phyloP scores from a whole-genome alignment of 306 rosid genomes.

The Hippophae gyantsensis region DNA sequence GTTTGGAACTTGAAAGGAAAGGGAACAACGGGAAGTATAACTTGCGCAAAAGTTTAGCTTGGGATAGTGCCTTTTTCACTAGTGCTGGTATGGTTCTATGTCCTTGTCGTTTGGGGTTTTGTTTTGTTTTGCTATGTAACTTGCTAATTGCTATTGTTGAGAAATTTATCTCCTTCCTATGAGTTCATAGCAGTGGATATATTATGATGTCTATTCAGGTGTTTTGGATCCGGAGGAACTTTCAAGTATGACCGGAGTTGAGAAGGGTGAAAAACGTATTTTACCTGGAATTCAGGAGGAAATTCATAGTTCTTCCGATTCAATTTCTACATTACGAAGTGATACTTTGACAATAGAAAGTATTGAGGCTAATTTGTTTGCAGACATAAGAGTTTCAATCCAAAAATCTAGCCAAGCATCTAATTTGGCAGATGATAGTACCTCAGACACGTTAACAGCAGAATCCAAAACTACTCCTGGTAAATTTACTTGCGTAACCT shows the following conservation, averaged over 20 bases:
- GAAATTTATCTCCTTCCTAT: neutral
- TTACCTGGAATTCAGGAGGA: slow-evolving; percentile 66
- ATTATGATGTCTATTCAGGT: slow-evolving; percentile 39
- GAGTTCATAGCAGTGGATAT: slow-evolving; percentile 5
- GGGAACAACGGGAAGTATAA: slow-evolving; percentile 58
- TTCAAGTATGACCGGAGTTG: slow-evolving; percentile 65
- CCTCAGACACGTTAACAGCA: slow-evolving; percentile 14
- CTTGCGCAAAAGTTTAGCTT: slow-evolving; percentile 89
- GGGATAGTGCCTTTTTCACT: slow-evolving; percentile 95
- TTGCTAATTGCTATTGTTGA: neutral
- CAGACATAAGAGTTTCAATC: slow-evolving; percentile 88
- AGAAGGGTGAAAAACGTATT: slow-evolving; percentile 39
- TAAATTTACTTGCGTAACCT: slow-evolving; percentile 20
- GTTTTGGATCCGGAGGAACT: slow-evolving; percentile 83
- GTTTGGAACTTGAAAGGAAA: slow-evolving; percentile 33
- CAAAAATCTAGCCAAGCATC: slow-evolving; percentile 56
- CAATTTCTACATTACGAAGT: slow-evolving; percentile 64
- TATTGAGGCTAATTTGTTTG: slow-evolving; percentile 58
- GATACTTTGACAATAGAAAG: slow-evolving; percentile 60
- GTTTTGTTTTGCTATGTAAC: neutral
- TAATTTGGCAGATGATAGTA: slow-evolving; percentile 18
- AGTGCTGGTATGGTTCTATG: slow-evolving; percentile 52
- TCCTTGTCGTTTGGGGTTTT: slow-evolving; percentile 2
- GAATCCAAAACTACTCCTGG: slow-evolving; percentile 25
- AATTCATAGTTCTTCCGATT: slow-evolving; percentile 55